Evolutionary conservation across 768 basidiomycete genomes (phyloP).

Genomic region (Pseudohyphozyma bogoriensis): DNA sequence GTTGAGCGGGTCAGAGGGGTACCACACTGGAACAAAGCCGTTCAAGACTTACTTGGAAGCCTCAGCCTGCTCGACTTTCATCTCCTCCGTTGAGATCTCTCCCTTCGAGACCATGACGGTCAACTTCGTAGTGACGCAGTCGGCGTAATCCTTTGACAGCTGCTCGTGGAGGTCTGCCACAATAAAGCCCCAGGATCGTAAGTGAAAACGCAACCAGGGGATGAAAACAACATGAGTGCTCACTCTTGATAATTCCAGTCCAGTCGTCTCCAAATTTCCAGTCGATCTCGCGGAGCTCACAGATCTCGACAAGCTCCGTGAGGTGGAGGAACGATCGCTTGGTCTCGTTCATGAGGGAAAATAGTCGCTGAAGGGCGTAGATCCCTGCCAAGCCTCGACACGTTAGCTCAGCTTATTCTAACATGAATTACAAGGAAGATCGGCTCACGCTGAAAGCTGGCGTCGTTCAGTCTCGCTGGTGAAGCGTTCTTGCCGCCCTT

Average conservation of each 20-base stretch:
- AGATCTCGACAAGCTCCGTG: constrained; percentile 12
- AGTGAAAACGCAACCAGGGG: too few relatives aligned
- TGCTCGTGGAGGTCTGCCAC: neutral
- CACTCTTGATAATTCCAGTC: neutral
- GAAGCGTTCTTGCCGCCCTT: neutral
- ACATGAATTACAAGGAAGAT: too few relatives aligned
- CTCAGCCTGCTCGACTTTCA: neutral
- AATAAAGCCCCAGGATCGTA: too few relatives aligned
- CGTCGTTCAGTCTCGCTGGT: neutral
- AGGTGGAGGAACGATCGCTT: constrained; percentile 16
- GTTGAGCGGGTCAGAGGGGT: neutral
- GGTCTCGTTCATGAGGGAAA: constrained; percentile 15
- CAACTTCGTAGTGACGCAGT: neutral
- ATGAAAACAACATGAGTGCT: neutral
- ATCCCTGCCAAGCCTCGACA: neutral
- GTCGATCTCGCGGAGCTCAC: constrained; percentile 3
- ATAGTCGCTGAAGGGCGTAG: constrained; percentile 17
- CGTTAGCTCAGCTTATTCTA: neutral
- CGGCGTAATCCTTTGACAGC: neutral
- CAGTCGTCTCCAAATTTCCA: neutral
- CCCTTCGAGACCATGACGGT: neutral
- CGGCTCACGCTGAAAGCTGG: neutral
- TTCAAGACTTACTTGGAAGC: too few relatives aligned
- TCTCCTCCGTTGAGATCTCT: neutral
- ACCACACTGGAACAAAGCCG: too few relatives aligned